Base-by-base conservation (phyloP, 345 rosid species). In the Arabidopsis arenosa region DNA sequence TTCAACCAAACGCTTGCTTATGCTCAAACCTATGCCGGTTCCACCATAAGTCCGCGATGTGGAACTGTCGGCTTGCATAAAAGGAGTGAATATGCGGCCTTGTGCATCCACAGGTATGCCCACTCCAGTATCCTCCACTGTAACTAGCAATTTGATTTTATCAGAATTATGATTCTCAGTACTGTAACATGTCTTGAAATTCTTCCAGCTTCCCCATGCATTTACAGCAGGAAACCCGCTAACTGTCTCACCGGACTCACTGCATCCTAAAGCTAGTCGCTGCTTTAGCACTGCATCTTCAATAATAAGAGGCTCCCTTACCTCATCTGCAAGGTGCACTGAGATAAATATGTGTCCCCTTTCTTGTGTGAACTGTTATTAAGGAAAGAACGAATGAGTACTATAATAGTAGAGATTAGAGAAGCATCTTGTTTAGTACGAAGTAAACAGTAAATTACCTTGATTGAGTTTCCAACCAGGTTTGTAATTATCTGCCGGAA, bases 21-120 rank as follows among this genome's bases (percentile, higher is more conserved):
- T 90, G 81, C 99, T 95, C 74, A 95, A 79, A 58, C 99, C 99
- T 63, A 95, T 95, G 63, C 97, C 97, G 14, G 97, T 95, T 21
- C 99, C 97, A 69, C 99, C 99, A 80, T 95, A 86, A 14, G 90
- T 91, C 49, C 99, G 88, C 6, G 99, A 95, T 33, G 97, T 95
- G 58, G 99, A 95, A 73, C 97, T 95, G 70, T 95, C 99, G 6
- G 97, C 99, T 81, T 95, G 99, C 90, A 95, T 84, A 73, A 95
- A 95, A 59, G 97, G 99, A 4, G 96, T 92, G 85, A 95, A 95
- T 68, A 95, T 92, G 6, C 86, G 85, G 68, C 70, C 74, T 59
- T 95, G 97, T 64, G 93, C 97, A 5, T 89, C 97, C 7, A 68
- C 21, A 58, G 89, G 92, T 78, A 95, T 95, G 54, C 99, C 99